Conservation (phyloP, 2,329 filamentous ascomycete genomes). For the Cordyceps pruinosa region DNA sequence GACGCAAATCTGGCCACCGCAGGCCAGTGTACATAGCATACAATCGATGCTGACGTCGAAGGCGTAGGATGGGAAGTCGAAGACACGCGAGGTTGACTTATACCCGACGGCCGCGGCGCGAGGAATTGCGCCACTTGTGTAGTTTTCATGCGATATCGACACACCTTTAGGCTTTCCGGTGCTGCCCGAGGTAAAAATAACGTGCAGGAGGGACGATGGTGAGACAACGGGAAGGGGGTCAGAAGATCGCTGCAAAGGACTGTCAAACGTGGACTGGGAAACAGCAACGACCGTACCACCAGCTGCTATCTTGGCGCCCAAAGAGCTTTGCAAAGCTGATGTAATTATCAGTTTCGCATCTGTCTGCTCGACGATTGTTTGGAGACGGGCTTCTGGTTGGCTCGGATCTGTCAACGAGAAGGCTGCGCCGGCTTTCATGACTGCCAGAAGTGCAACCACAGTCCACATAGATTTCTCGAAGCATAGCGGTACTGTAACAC, state of each 20-base stretch:
- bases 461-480: slow-evolving; percentile 45
- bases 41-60: slow-evolving; percentile 50
- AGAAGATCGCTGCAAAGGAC: slow-evolving; percentile 14
- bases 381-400: slow-evolving; percentile 38
- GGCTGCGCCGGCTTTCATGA: slow-evolving; percentile 43
- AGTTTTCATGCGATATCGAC: slow-evolving; percentile 42
- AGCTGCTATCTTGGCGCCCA: slow-evolving; percentile 31
- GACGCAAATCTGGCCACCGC: slow-evolving; percentile 45
- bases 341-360: slow-evolving; percentile 33
- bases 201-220: slow-evolving; percentile 37
- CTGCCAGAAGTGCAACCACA: slow-evolving; percentile 36
- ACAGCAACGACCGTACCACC: slow-evolving; percentile 28
- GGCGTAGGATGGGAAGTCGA: slow-evolving; percentile 46
- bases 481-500: slow-evolving; percentile 41
- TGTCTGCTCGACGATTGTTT: slow-evolving; percentile 38
- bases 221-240: slow-evolving; percentile 32
- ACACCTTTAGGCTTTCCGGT: slow-evolving; percentile 60
- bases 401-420: slow-evolving; percentile 42
- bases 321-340: slow-evolving; percentile 30
- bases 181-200: slow-evolving; percentile 60
- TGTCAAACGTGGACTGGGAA: slow-evolving; percentile 23
- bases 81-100: slow-evolving; percentile 33
- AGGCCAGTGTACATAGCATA: slow-evolving; percentile 46
- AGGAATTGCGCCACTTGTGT: slow-evolving; percentile 38
- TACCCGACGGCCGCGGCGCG: slow-evolving; percentile 37